phyloP scores from a whole-genome alignment of 2,329 filamentous ascomycete genomes.

The Colletotrichum scovillei region DNA sequence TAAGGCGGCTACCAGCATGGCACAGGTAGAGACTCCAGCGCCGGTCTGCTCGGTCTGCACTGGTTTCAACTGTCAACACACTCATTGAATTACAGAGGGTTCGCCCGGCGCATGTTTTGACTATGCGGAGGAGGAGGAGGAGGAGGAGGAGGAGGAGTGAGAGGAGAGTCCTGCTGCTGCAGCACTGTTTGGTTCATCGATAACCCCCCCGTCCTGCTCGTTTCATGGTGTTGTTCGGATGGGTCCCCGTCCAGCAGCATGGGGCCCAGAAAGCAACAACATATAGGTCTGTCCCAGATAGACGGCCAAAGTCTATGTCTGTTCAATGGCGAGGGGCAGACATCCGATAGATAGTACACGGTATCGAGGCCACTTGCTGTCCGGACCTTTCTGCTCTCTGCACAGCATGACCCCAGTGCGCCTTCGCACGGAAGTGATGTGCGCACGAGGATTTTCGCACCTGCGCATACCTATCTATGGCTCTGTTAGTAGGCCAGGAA shows the following conservation, averaged over 20 bases:
- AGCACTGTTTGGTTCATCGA: slow-evolving; percentile 17
- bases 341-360: neutral
- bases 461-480: neutral
- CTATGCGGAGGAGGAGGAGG: neutral
- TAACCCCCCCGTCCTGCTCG: slow-evolving; percentile 7
- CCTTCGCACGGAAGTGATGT: slow-evolving; percentile 13
- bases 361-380: neutral
- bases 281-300: neutral
- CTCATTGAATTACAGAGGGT: slow-evolving; percentile 6
- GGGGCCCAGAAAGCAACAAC: neutral
- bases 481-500: neutral
- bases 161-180: neutral
- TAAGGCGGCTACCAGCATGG: slow-evolving; percentile 8
- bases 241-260: neutral
- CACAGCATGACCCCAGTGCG: slow-evolving; percentile 10
- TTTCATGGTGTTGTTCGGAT: slow-evolving; percentile 16
- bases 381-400: neutral
- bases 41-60: slow-evolving; percentile 17
- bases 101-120: slow-evolving; percentile 6
- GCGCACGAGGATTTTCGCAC: slow-evolving; percentile 14
- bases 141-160: neutral
- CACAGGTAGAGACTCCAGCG: slow-evolving; percentile 2
- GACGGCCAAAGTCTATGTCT: neutral
- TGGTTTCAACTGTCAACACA: slow-evolving; percentile 31
- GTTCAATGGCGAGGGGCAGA: neutral